Conservation (phyloP, 345 rosid species). For the Chamaenerion angustifolium region DNA sequence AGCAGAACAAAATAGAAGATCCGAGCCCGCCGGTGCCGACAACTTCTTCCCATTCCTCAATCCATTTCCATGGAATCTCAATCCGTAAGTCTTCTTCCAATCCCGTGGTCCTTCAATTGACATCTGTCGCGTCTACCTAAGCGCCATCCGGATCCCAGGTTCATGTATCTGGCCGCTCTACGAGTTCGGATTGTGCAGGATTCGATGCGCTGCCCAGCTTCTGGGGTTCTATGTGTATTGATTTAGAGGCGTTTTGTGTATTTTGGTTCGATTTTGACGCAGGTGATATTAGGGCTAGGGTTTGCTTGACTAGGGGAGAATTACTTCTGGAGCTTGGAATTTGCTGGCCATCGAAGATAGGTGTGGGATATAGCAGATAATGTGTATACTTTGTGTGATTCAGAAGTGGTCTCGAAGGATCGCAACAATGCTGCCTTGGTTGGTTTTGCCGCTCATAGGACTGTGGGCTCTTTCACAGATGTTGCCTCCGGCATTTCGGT, state of each 20-base stretch:
- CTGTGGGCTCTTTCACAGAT: constrained; percentile 98
- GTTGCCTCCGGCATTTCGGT: constrained; percentile 89
- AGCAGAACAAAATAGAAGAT: too few species aligned
- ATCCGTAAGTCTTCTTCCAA: constrained; percentile 7
- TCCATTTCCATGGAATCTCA: constrained; percentile 6
- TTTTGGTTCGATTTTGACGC: too few species aligned
- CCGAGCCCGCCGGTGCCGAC: too few species aligned
- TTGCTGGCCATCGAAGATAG: constrained; percentile 24
- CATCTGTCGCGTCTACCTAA: not conserved
- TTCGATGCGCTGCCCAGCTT: not conserved
- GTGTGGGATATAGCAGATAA: constrained; percentile 55
- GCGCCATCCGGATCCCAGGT: not conserved
- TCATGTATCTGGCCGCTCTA: not conserved
- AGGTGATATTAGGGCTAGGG: constrained; percentile 4
- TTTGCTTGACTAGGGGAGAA: constrained; percentile 6
- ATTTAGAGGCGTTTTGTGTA: too few species aligned
- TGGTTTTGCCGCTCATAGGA: constrained; percentile 86
- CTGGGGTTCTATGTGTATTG: not conserved
- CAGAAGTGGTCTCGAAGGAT: constrained; percentile 99
- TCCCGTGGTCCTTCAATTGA: constrained; percentile 6
- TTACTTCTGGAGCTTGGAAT: constrained; percentile 7
- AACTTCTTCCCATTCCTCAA: constrained; percentile 1
- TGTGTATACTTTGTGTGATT: constrained; percentile 98
- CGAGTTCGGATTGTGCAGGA: not conserved
- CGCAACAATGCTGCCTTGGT: constrained; percentile 99